Evolutionary conservation across 352 stramenopile species (phyloP), one percentile per base, ranked within the genome.

Genomic region (Phytophthora cryptogea): DNA sequence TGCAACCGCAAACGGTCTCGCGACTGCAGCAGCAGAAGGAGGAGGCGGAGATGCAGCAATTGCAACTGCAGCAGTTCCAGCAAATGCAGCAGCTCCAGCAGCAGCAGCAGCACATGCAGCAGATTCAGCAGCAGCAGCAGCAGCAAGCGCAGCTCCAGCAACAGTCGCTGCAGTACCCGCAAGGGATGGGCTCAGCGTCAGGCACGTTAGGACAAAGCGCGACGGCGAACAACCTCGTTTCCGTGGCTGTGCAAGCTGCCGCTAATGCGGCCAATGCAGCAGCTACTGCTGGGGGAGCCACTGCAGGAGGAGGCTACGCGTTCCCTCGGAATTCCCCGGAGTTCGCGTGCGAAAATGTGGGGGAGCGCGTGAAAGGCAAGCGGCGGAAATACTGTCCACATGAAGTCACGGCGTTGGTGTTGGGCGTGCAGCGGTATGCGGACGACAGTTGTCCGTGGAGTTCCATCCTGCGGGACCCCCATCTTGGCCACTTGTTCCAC

Each of bases 381-480:
- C 73, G 84, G 30, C 59, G 84, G 20, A 93, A 93, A 52, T 93
- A 93, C 50, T 93, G 84, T 64, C 84, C 84, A 3, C 84, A 93
- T 37, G 84, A 93, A 74, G 84, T 93, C 8, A 93, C 84, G n/a
- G 84, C 84, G 5, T 47, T 93, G 0, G 79, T 93, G 33, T 66
- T 92, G 11, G 84, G 84, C n/a, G 82, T 93, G 3, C 84, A 93
- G 58, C 82, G 84, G 11, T 93, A 93, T 42, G 84, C 84, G 14
- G 84, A 93, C 54, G 84, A 93, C 48, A 92, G 82, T 67, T 93
- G 84, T 54, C 84, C 84, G 5, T 93, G 84, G 84, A 93, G 84
- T 36, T 90, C 78, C 1, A 93, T 93, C 39, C 63, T 93, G 0
- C 74, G 83, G 11, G 84, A 93, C 36, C 82, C 78, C 13, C 76